Percentiles rank a stretch among this genome's conserved stretches.
Conservation (phyloP, 305 asterid genomes). For the Fraxinus sp. region DNA sequence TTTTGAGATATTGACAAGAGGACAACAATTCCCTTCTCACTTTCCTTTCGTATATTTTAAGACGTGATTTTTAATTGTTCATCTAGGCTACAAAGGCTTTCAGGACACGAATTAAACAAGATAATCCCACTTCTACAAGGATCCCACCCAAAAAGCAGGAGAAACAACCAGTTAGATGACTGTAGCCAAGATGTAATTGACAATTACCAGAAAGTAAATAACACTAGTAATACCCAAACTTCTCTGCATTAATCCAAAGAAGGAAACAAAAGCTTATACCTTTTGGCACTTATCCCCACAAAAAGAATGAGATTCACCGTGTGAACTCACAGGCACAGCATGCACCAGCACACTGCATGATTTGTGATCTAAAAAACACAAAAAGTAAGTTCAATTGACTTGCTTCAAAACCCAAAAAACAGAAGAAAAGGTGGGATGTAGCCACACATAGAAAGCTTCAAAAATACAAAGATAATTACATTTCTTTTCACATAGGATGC, state of each 20-base stretch:
- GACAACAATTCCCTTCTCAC: not conserved
- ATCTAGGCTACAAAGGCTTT: not conserved
- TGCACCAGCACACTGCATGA: conserved; percentile 54
- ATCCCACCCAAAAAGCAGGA: not conserved
- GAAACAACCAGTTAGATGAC: not conserved
- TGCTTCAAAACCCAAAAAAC: conserved; percentile 2
- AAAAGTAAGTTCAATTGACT: conserved; percentile 24
- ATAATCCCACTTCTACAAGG: not conserved
- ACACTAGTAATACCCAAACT: conserved; percentile 8
- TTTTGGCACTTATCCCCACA: conserved; percentile 86
- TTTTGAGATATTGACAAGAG: not conserved
- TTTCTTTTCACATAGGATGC: conserved; percentile 67
- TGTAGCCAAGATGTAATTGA: not conserved
- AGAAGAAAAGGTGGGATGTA: conserved; percentile 1
- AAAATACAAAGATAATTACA: conserved; percentile 19
- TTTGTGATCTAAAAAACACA: conserved; percentile 61
- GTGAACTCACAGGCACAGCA: conserved; percentile 42
- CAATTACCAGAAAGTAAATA: not conserved
- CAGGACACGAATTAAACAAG: not conserved
- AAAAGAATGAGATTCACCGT: conserved; percentile 43
- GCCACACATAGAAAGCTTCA: conserved; percentile 11
- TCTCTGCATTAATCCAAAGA: conserved; percentile 16
- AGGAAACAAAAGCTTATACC: conserved; percentile 48
- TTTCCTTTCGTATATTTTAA: not conserved
- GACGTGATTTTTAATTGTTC: not conserved